Evolutionary conservation across 371 early-diverging fungal species (phyloP), one percentile per base, ranked within the genome.

Genomic region (Basidiobolus meristosporus): DNA sequence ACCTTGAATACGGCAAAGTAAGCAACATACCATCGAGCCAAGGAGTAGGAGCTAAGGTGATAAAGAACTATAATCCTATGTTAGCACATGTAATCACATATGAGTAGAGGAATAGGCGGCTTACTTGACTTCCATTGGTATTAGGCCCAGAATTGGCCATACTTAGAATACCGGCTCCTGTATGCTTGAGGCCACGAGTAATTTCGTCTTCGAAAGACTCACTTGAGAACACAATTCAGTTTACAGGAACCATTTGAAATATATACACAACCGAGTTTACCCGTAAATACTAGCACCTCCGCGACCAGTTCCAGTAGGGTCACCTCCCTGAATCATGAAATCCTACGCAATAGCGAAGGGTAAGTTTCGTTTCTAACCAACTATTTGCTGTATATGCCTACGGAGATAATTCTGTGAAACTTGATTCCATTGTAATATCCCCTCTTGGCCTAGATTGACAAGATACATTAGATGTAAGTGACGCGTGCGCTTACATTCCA

Each of bases 121-220:
- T 48, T 58, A 67, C 73, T 51, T 75, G 76, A 52, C 86, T 78
- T 34, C 84, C 82, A 48, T 88, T 88, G 4, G 85, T 80, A 46
- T 85, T 72, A 34, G 72, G 71, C 6, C 90, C 90, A 31, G 73
- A 44, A 55, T 89, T 89, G 16, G 90, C 90, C 90, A 89, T 89
- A 48, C 72, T 71, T 10, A 77, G 50, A 44, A 80, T 72, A 20
- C 83, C 84, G 41, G 73, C 73, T 31, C 73, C 76, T n/a, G 77
- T 68, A 48, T 89, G 90, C 46, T 77, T 75, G 29, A 75, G 52
- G 17, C 52, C 68, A 29, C 63, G 62, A 46, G 72, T 57, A 31
- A 82, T 72, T 48, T 88, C 88, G 55, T 88, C 86, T 18, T 52
- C 70, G 54, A 88, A 88, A 43, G 58, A 65, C 19, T 61, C 59